Percentiles rank a stretch among this genome's conserved stretches.
phyloP scores from a whole-genome alignment of 495 filamentous ascomycete species.

The Talaromyces liani region DNA sequence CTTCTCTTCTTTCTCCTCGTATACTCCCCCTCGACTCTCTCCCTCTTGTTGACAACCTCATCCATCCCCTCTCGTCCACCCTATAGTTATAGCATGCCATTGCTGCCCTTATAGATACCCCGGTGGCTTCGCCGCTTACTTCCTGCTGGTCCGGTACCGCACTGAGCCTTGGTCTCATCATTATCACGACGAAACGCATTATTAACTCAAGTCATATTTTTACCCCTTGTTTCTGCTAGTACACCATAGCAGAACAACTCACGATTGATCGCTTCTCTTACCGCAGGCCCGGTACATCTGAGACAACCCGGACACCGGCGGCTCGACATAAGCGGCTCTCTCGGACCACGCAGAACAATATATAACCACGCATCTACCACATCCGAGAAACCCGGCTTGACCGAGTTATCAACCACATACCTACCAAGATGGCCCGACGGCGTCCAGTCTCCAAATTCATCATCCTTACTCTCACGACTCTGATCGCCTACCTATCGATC shows the following conservation, averaged over 20 bases:
- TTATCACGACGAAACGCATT: not conserved
- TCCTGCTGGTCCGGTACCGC: constrained; percentile 8
- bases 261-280: not conserved
- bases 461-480: constrained; percentile 32
- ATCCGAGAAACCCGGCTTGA: not conserved
- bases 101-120: constrained; percentile 9
- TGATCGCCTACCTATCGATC: constrained; percentile 41
- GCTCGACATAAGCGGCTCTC: not conserved
- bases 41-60: not conserved
- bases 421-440: not conserved
- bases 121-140: constrained; percentile 16
- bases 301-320: not conserved
- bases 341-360: not conserved
- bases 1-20: not conserved
- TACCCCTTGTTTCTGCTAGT: constrained; percentile 19
- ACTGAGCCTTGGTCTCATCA: not conserved
- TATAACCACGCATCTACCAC: not conserved
- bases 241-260: not conserved
- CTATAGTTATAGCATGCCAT: constrained; percentile 4
- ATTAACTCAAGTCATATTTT: not conserved
- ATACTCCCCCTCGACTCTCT: not conserved
- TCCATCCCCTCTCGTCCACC: not conserved
- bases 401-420: not conserved
- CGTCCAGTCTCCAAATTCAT: constrained; percentile 15
- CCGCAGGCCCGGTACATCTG: constrained; percentile 2